phyloP scores from a whole-genome alignment of 176 grass and related monocot genomes.

The Echinochloa phyllopogon region DNA sequence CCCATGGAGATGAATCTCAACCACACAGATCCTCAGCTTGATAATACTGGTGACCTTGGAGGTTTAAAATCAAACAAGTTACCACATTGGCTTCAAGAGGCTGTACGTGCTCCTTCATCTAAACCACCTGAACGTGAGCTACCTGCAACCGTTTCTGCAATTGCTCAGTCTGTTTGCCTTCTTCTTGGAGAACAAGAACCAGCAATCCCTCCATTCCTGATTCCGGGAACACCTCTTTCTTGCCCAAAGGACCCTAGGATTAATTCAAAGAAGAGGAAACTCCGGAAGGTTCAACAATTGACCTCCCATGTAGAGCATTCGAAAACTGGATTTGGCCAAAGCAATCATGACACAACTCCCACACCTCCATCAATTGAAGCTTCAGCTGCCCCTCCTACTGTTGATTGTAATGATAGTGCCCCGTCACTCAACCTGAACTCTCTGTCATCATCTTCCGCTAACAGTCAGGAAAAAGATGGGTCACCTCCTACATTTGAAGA shows the following conservation, averaged over 20 bases:
- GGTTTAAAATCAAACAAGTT: slow-evolving; percentile 84
- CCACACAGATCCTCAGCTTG: slow-evolving; percentile 46
- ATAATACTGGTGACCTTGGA: slow-evolving; percentile 46
- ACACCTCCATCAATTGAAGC: slow-evolving; percentile 36
- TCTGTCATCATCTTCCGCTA: slow-evolving; percentile 50
- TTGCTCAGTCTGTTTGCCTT: slow-evolving; percentile 78
- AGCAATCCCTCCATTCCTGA: slow-evolving; percentile 77
- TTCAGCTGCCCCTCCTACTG: not conserved
- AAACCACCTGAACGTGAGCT: slow-evolving; percentile 61
- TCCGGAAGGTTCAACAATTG: slow-evolving; percentile 44
- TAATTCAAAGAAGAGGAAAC: slow-evolving; percentile 68
- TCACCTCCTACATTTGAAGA: slow-evolving; percentile 42
- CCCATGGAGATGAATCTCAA: slow-evolving; percentile 48
- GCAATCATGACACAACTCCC: slow-evolving; percentile 25
- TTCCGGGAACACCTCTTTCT: slow-evolving; percentile 62
- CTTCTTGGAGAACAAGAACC: slow-evolving; percentile 83
- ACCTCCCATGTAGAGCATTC: slow-evolving; percentile 35
- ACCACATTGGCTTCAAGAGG: slow-evolving; percentile 97
- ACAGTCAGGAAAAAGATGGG: slow-evolving; percentile 28
- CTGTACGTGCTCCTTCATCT: slow-evolving; percentile 62
- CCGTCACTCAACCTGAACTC: slow-evolving; percentile 60
- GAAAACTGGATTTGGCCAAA: slow-evolving; percentile 30
- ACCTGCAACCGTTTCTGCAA: slow-evolving; percentile 73
- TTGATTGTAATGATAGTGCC: slow-evolving; percentile 13
- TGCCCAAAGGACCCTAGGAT: slow-evolving; percentile 78